Percentiles rank a stretch among this genome's conserved stretches.
Evolutionary conservation across 2,329 filamentous ascomycete genomes (phyloP).

Genomic region (Aspergillus ochraceoroseus): DNA sequence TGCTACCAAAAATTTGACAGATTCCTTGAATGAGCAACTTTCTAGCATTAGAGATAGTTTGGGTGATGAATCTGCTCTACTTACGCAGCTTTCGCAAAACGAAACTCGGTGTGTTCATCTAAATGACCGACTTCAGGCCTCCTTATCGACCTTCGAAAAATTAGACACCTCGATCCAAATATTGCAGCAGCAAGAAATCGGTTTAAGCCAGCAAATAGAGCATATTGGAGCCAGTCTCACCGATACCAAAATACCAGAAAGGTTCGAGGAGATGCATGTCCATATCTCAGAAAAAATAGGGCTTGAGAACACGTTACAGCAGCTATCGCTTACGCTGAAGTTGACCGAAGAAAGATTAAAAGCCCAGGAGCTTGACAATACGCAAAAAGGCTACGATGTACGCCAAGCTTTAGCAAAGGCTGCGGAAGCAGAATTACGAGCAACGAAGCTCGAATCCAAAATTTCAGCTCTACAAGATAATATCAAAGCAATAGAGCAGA

Average conservation of each 20-base stretch:
- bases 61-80: conserved; percentile 17
- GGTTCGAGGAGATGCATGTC: conserved; percentile 25
- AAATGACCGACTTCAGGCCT: conserved; percentile 18
- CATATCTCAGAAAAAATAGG: conserved; percentile 24
- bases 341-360: conserved; percentile 16
- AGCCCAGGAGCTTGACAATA: conserved; percentile 21
- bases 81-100: conserved; percentile 23
- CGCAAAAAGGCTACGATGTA: conserved; percentile 21
- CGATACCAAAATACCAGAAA: conserved; percentile 20
- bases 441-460: conserved; percentile 21
- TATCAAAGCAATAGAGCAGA: conserved; percentile 21
- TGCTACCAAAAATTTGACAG: conserved; percentile 14
- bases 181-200: conserved; percentile 21
- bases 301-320: conserved; percentile 27
- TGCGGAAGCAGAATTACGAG: conserved; percentile 19
- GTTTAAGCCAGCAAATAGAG: conserved; percentile 30
- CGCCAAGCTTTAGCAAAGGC: conserved; percentile 17
- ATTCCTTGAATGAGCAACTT: conserved; percentile 23
- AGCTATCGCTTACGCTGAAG: conserved; percentile 17
- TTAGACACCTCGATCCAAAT: conserved; percentile 22
- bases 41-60: conserved; percentile 19
- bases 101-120: conserved; percentile 19
- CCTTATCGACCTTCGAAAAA: conserved; percentile 20
- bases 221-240: conserved; percentile 19
- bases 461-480: conserved; percentile 22